A percentile compares a stretch with the other conserved stretches of the same genome.
These are phyloP conservation scores for Rhizophora apiculata DNA, from an alignment of 345 rosid species.

Conservation along the genomic window DNA sequence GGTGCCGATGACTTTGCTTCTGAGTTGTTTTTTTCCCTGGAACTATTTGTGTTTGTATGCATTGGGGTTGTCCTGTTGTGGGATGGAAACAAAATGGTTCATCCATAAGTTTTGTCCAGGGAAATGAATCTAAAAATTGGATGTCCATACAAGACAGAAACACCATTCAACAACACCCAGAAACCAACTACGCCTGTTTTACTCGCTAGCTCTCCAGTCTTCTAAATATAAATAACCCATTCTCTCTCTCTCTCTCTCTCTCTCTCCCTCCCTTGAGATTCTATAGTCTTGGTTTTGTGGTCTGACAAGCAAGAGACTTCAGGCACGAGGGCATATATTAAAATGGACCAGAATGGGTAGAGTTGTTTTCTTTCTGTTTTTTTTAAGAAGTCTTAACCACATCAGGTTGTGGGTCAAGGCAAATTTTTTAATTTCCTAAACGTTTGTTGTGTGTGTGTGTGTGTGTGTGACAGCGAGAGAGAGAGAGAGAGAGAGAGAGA, in stretches of 20 bases:
- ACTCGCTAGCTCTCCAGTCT: constrained; percentile 34
- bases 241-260: constrained; percentile 7
- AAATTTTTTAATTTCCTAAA: neutral
- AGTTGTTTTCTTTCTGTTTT: neutral
- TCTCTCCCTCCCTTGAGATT: constrained; percentile 14
- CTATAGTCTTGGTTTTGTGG: constrained; percentile 32
- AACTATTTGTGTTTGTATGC: constrained; percentile 39
- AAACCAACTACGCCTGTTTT: constrained; percentile 10
- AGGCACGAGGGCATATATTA: constrained; percentile 38
- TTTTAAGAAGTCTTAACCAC: constrained; percentile 12
- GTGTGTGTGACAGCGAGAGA: neutral
- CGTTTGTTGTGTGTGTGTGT: too few species aligned
- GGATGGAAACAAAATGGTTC: constrained; percentile 17
- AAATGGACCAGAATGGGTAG: constrained; percentile 30
- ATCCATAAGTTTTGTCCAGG: constrained; percentile 33
- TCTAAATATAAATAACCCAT: constrained; percentile 26
- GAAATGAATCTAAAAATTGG: constrained; percentile 32
- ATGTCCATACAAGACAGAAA: constrained; percentile 46
- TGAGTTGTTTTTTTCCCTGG: constrained; percentile 33
- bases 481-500: neutral
- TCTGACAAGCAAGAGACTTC: constrained; percentile 41
- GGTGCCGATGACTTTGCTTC: constrained; percentile 20
- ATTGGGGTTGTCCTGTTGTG: constrained; percentile 53
- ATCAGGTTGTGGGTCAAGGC: constrained; percentile 23
- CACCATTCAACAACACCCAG: constrained; percentile 5